phyloP scores from a whole-genome alignment of 192 early-diverging fungal genomes.

The Dissophora ornata region DNA sequence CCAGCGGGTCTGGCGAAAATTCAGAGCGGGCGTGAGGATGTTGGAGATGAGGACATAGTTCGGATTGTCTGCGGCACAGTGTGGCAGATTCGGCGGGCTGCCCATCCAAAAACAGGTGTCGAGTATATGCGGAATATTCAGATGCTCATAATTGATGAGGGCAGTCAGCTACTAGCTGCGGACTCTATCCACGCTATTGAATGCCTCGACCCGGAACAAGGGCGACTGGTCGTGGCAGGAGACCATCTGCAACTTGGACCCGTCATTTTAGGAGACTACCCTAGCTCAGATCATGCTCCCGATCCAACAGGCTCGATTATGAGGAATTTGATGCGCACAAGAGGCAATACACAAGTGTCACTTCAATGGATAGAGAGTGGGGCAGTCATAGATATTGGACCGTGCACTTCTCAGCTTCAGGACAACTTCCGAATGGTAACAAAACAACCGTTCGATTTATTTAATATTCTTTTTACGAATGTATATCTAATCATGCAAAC shows the following conservation, averaged over 20 bases:
- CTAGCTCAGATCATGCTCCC: slow-evolving; percentile 37
- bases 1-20: slow-evolving; percentile 42
- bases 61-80: slow-evolving; percentile 43
- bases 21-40: slow-evolving; percentile 23
- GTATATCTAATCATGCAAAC: too few relatives aligned
- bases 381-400: slow-evolving; percentile 54
- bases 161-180: slow-evolving; percentile 56
- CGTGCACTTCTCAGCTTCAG: slow-evolving; percentile 60
- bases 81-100: slow-evolving; percentile 26
- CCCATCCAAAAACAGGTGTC: slow-evolving; percentile 10
- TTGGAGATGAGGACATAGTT: slow-evolving; percentile 8
- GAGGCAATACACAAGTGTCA: slow-evolving; percentile 25
- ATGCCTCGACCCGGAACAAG: slow-evolving; percentile 42
- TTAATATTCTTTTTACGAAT: neutral
- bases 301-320: slow-evolving; percentile 63
- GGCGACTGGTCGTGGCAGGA: slow-evolving; percentile 64
- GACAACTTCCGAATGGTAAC: slow-evolving; percentile 67
- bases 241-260: slow-evolving; percentile 67
- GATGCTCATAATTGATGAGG: slow-evolving; percentile 54
- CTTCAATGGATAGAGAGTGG: slow-evolving; percentile 21
- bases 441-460: too few relatives aligned
- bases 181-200: slow-evolving; percentile 58
- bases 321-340: slow-evolving; percentile 60
- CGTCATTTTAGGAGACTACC: slow-evolving; percentile 58
- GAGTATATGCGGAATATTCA: slow-evolving; percentile 45